phyloP scores from a whole-genome alignment of 2,329 filamentous ascomycete genomes.

The Curvularia eragrostidis region DNA sequence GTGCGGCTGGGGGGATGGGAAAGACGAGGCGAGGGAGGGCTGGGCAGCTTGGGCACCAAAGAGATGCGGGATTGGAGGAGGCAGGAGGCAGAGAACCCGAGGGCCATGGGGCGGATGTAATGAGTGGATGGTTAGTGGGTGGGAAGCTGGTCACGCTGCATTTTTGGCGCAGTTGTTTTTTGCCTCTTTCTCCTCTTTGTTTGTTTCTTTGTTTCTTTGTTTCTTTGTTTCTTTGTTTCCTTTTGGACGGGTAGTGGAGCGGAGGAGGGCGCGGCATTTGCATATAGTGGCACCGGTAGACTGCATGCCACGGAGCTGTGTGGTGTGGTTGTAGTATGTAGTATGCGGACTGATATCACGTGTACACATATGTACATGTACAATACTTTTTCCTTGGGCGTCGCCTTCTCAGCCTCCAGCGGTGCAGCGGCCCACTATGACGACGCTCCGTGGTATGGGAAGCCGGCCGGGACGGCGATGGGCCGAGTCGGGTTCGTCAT shows the following conservation, averaged over 20 bases:
- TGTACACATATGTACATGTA: too few species aligned
- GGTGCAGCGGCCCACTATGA: background rate
- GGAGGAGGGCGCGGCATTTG: background rate
- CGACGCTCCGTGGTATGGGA: background rate
- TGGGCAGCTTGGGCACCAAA: constrained; percentile 89
- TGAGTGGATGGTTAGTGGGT: too few species aligned
- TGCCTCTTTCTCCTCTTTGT: background rate
- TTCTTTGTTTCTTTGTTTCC: background rate
- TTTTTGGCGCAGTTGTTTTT: constrained; percentile 6
- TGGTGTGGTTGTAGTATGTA: background rate
- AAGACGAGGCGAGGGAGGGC: constrained; percentile 78
- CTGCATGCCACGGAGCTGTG: background rate
- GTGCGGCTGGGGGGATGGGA: constrained; percentile 71
- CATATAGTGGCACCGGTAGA: background rate
- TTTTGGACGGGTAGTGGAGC: constrained; percentile 1
- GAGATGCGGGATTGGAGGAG: constrained; percentile 86
- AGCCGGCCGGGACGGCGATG: background rate
- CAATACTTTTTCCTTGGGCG: too few species aligned
- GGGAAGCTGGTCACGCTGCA: constrained; percentile 9
- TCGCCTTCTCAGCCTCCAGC: background rate
- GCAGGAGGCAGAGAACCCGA: constrained; percentile 81
- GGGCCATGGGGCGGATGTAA: constrained; percentile 69
- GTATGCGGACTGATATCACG: background rate
- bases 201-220: constrained; percentile 1
- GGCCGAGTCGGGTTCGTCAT: constrained; percentile 7